A percentile compares a stretch with the other conserved stretches of the same genome.
Evolutionary conservation across 345 rosid species (phyloP).

Genomic region (thale cress (Arabidopsis thaliana)): DNA sequence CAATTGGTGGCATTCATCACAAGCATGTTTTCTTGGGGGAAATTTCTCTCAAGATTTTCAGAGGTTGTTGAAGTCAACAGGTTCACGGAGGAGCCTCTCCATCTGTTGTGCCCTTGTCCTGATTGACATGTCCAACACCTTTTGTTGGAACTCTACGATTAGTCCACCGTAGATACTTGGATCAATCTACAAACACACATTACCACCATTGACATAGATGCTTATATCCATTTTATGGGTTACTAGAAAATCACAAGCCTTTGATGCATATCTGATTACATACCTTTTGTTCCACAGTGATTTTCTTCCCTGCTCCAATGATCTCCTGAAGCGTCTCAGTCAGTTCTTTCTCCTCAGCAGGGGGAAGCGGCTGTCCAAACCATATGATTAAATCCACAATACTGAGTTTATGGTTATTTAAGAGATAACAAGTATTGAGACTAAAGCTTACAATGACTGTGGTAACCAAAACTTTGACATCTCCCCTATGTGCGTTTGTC

Average conservation of each 20-base stretch:
- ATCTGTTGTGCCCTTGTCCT: slow-evolving; percentile 85
- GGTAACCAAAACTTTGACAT: slow-evolving; percentile 77
- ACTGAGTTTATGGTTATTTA: not conserved
- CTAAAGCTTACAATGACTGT: slow-evolving; percentile 73
- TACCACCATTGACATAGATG: not conserved
- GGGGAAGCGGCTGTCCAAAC: slow-evolving; percentile 72
- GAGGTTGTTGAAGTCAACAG: slow-evolving; percentile 52
- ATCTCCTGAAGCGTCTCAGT: slow-evolving; percentile 78
- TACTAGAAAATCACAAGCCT: not conserved
- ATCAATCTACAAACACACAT: slow-evolving; percentile 65
- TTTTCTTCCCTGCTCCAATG: slow-evolving; percentile 81
- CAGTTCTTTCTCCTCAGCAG: slow-evolving; percentile 85
- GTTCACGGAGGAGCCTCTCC: slow-evolving; percentile 93
- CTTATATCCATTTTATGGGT: not conserved
- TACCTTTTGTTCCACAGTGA: slow-evolving; percentile 86
- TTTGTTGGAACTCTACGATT: slow-evolving; percentile 77
- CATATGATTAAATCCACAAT: slow-evolving; percentile 1
- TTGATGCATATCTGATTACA: not conserved
- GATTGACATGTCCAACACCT: slow-evolving; percentile 98
- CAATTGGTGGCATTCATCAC: slow-evolving; percentile 30
- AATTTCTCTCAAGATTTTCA: slow-evolving; percentile 36
- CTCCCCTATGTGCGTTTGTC: slow-evolving; percentile 87
- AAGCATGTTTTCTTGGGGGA: slow-evolving; percentile 6
- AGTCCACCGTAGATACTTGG: slow-evolving; percentile 92
- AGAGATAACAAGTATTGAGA: not conserved